Base-by-base conservation (phyloP, 2,329 filamentous ascomycete species). In the Paraconiothyrium brasiliense region DNA sequence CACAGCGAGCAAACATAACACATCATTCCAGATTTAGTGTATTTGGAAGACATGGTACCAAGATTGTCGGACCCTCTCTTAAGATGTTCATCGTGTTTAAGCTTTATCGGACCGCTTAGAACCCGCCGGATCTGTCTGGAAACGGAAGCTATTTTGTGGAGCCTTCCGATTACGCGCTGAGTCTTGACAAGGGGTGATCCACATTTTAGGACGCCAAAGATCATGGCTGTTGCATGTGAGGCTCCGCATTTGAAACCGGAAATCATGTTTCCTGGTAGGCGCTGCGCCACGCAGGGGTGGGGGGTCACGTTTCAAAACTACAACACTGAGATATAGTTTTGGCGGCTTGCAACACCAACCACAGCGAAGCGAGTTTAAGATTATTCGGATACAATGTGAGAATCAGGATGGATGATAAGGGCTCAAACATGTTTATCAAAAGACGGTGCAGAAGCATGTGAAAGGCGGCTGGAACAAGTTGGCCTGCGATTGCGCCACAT, bases 41-140 rank as follows among this genome's bases (percentile, higher is more conserved):
- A 59, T 59, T 54, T 54, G 49, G 49, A 54, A 54, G 49, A 41
- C 30, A 20, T 39, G 27, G 24, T 46, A 54, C 43, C 44, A 55
- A 55, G 43, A 49, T 22, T 59, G 50, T 59, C 57, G 43, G 51
- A 55, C 39, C 30, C n/a, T 27, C 37, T 16, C 16, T 16, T 13
- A 32, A 49, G 2, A 14, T 30, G 54, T 44, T 57, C 50, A 57
- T 49, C 30, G 27, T 20, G 10, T 14, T 30, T 57, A 49, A 57
- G 44, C 44, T 44, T 58, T 41, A 11, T 13, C 46, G 46, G 47
- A 9, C 35, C 35, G 46, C n/a, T 22, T n/a, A n/a, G 35, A 22
- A 49, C 8, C 43, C 32, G 44, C 24, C 5, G 30, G 34, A 14
- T 50, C 22, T 34, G 32, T 22, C n/a, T 49, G 9, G 37, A 49